Evolutionary conservation across 352 stramenopile species (phyloP).

Genomic region (Pythium dissotocum): DNA sequence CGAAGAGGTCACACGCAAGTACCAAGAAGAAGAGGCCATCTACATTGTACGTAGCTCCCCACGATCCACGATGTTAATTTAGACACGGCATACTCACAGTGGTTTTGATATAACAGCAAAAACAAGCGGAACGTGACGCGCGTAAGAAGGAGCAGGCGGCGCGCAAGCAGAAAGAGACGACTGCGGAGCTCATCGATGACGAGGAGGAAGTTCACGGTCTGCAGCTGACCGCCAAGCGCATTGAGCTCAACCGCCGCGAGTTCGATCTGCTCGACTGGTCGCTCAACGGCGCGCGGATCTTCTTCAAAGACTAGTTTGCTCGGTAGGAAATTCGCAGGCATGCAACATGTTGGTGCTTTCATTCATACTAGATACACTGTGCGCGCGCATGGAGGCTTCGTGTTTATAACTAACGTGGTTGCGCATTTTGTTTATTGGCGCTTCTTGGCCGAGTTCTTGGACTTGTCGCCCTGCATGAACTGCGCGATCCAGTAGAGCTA

Average conservation of each 20-base stretch:
- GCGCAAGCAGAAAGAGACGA: conserved; percentile 84
- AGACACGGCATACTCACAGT: not conserved
- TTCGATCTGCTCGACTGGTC: conserved; percentile 91
- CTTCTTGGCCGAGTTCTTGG: conserved; percentile 53
- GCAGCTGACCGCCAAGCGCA: conserved; percentile 85
- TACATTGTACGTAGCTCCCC: conserved; percentile 49
- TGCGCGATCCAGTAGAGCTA: conserved; percentile 69
- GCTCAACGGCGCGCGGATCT: conserved; percentile 89
- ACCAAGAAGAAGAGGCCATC: conserved; percentile 77
- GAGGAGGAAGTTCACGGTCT: conserved; percentile 87
- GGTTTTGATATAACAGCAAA: conserved; percentile 37
- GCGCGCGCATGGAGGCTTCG: not conserved
- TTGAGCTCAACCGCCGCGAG: conserved; percentile 86
- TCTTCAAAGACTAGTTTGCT: conserved; percentile 85
- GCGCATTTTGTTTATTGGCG: conserved; percentile 37
- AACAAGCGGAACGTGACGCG: conserved; percentile 78
- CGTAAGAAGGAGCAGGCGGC: conserved; percentile 76
- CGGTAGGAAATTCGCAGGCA: not conserved
- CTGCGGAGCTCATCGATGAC: conserved; percentile 82
- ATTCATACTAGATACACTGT: conserved; percentile 5
- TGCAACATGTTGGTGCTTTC: not conserved
- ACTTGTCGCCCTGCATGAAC: conserved; percentile 58
- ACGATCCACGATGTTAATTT: not conserved
- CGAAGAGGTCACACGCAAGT: conserved; percentile 86
- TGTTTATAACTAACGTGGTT: not conserved